Percentiles rank a stretch among this genome's conserved stretches.
phyloP scores from a whole-genome alignment of 345 rosid genomes.

The Hypericum androsaemum region DNA sequence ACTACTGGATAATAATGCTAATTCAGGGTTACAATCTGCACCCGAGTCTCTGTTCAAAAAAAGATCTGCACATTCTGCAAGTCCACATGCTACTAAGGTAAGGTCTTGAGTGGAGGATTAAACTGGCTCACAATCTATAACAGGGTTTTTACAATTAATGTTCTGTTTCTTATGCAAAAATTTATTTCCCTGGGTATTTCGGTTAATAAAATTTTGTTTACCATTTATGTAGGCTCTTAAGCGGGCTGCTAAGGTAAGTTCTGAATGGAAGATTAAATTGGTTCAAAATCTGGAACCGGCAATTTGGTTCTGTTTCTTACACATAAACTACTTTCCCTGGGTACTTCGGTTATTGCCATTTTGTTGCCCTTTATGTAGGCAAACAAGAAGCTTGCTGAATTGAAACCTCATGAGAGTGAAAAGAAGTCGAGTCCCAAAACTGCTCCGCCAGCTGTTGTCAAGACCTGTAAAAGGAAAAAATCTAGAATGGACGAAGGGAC shows the following conservation, averaged over 20 bases:
- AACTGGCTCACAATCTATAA: too few relatives aligned
- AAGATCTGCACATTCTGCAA: background rate
- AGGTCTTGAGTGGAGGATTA: too few relatives aligned
- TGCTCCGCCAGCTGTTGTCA: conserved; percentile 40
- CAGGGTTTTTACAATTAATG: too few relatives aligned
- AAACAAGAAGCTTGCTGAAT: conserved; percentile 38
- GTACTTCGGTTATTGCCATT: background rate
- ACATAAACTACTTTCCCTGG: background rate
- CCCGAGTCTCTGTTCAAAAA: conserved; percentile 55
- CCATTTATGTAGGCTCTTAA: too few relatives aligned
- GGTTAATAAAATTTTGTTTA: too few relatives aligned
- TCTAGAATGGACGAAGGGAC: conserved; percentile 25
- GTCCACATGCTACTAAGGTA: too few relatives aligned
- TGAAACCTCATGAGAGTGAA: conserved; percentile 22
- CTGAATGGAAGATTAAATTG: too few relatives aligned
- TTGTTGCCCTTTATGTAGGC: conserved; percentile 18
- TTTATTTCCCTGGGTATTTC: too few relatives aligned
- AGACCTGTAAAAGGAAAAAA: conserved; percentile 40
- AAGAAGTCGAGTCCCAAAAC: conserved; percentile 22
- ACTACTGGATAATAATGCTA: conserved; percentile 13
- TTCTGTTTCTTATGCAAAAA: too few relatives aligned
- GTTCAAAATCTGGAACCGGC: background rate
- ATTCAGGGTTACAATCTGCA: conserved; percentile 21
- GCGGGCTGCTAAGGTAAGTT: too few relatives aligned
- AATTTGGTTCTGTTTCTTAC: background rate